Evolutionary conservation across 805 yeast species (phyloP).

Genomic region (Scheffersomyces amazonensis): DNA sequence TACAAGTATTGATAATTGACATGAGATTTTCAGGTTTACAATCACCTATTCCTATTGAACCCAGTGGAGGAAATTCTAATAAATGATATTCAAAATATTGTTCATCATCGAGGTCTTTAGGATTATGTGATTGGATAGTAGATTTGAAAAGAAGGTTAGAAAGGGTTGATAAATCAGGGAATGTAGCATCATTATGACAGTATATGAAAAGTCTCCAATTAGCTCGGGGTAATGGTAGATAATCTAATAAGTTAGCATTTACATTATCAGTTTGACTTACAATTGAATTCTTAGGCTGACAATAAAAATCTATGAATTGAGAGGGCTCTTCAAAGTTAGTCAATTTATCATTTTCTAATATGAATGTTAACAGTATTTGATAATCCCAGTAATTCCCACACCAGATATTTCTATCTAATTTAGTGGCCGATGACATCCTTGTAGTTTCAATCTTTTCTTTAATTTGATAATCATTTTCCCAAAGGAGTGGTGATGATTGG

Average conservation of each 20-base stretch:
- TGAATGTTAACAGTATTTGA: slow-evolving; percentile 33
- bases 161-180: slow-evolving; percentile 47
- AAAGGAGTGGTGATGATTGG: slow-evolving; percentile 17
- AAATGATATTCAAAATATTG: slow-evolving; percentile 18
- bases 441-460: slow-evolving; percentile 83
- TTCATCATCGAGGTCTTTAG: slow-evolving; percentile 10
- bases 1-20: slow-evolving; percentile 67
- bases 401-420: slow-evolving; percentile 58
- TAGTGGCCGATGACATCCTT: slow-evolving; percentile 78
- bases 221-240: slow-evolving; percentile 45
- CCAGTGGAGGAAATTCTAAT: slow-evolving; percentile 80
- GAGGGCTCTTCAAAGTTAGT: neutral
- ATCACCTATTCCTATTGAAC: slow-evolving; percentile 76
- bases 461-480: slow-evolving; percentile 67
- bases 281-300: slow-evolving; percentile 51
- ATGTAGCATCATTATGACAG: slow-evolving; percentile 58
- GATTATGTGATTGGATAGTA: slow-evolving; percentile 21
- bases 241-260: slow-evolving; percentile 7
- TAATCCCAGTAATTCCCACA: slow-evolving; percentile 80
- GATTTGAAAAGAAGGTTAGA: slow-evolving; percentile 30
- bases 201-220: slow-evolving; percentile 54
- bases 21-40: slow-evolving; percentile 58
- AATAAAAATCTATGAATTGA: slow-evolving; percentile 36
- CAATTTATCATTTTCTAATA: slow-evolving; percentile 1
- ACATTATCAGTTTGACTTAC: slow-evolving; percentile 27